Conservation (phyloP, 176 grass and related monocot species). For the Melocanna baccifera region DNA sequence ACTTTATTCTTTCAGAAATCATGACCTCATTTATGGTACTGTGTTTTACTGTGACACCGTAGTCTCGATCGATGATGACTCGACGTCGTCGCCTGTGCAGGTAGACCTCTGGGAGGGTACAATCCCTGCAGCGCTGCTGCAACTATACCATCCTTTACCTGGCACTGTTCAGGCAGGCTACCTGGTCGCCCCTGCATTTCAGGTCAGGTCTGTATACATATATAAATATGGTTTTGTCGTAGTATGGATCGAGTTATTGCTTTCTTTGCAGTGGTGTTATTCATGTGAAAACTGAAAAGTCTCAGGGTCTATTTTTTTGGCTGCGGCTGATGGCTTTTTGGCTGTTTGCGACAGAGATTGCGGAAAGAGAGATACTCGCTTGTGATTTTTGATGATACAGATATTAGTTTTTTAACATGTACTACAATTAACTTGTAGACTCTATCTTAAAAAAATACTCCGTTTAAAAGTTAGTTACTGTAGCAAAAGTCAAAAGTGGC, state of each 20-base stretch:
- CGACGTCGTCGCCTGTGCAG: background rate
- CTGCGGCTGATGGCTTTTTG: too few species aligned
- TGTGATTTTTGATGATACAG: too few species aligned
- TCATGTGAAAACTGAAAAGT: background rate
- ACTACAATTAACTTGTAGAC: too few species aligned
- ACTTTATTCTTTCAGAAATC: constrained; percentile 1
- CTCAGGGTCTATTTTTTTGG: too few species aligned
- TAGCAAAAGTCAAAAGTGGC: too few species aligned
- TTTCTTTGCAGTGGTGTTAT: background rate
- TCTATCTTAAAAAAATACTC: too few species aligned
- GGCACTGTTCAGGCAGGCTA: constrained; percentile 24
- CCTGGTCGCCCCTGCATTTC: constrained; percentile 22
- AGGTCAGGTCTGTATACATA: constrained; percentile 1
- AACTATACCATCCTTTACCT: constrained; percentile 28
- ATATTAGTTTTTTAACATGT: too few species aligned
- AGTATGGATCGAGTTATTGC: background rate
- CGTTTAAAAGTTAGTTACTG: too few species aligned
- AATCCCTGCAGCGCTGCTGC: constrained; percentile 2
- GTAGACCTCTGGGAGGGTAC: background rate
- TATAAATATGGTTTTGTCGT: constrained; percentile 1
- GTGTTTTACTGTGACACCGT: background rate
- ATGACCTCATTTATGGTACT: constrained; percentile 10
- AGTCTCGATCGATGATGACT: constrained; percentile 12
- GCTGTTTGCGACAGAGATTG: too few species aligned
- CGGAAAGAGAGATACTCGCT: too few species aligned